Conservation (phyloP, 163 green algal species). For the Trebouxia gelatinosa region DNA sequence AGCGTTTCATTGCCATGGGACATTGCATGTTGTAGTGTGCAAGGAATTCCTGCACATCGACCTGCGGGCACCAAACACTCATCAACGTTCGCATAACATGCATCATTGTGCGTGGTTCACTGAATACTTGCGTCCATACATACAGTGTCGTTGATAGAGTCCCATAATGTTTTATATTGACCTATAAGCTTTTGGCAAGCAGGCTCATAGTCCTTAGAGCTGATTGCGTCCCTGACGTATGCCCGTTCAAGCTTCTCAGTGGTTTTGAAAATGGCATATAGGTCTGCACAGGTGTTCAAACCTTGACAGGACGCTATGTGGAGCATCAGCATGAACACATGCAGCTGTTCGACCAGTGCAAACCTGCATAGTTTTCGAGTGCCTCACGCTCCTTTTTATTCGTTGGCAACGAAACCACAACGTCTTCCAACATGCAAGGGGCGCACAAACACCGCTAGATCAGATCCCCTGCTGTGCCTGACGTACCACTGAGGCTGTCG, state of each 20-base stretch:
- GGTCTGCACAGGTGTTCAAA: constrained; percentile 56
- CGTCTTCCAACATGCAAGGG: background rate
- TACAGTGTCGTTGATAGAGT: constrained; percentile 73
- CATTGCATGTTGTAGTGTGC: constrained; percentile 92
- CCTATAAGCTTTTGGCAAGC: constrained; percentile 88
- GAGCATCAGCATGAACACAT: too few species aligned
- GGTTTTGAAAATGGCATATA: constrained; percentile 94
- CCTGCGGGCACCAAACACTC: constrained; percentile 44
- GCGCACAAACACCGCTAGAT: background rate
- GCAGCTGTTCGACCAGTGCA: background rate
- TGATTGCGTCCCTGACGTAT: constrained; percentile 84
- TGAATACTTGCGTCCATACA: background rate
- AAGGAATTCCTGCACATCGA: constrained; percentile 87
- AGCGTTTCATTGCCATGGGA: constrained; percentile 74
- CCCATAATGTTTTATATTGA: constrained; percentile 90
- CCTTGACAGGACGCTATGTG: background rate
- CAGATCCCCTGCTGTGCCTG: too few species aligned
- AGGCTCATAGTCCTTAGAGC: constrained; percentile 82
- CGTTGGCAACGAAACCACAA: constrained; percentile 54
- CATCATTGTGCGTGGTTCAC: background rate
- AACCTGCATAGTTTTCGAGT: constrained; percentile 73
- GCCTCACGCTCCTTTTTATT: constrained; percentile 74
- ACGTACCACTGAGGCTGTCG: too few species aligned
- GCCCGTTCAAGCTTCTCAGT: constrained; percentile 94
- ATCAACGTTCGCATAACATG: background rate